phyloP scores from a whole-genome alignment of 2,329 filamentous ascomycete species.

The Botrytis pseudocinerea region DNA sequence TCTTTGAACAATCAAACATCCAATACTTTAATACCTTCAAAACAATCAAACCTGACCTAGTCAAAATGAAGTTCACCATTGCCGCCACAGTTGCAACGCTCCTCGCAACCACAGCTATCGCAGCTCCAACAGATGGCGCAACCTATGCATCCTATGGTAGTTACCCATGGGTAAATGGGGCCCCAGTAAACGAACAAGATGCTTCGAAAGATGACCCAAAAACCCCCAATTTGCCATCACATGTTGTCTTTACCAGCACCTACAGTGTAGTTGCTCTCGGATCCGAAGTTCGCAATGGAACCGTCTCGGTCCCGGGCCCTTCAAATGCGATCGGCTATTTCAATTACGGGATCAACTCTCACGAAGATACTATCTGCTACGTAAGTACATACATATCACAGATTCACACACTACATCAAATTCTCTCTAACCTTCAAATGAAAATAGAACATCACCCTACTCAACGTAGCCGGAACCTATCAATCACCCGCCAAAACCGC shows the following conservation, averaged over 20 bases:
- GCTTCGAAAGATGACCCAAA: conserved; percentile 19
- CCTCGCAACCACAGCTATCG: neutral
- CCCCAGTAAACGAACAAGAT: conserved; percentile 3
- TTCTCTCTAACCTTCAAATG: neutral
- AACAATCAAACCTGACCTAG: neutral
- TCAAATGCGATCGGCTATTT: conserved; percentile 48
- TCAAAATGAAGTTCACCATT: conserved; percentile 23
- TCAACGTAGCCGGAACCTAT: conserved; percentile 49
- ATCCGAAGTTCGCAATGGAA: conserved; percentile 49
- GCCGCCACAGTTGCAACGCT: neutral
- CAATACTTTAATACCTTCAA: neutral
- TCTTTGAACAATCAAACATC: neutral
- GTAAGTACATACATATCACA: conserved; percentile 25
- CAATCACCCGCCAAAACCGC: conserved; percentile 48
- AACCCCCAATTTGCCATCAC: conserved; percentile 16
- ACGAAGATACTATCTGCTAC: conserved; percentile 39
- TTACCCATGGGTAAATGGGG: neutral
- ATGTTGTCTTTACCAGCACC: conserved; percentile 47
- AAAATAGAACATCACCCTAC: conserved; percentile 49
- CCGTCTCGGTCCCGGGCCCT: conserved; percentile 40
- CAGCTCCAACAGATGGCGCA: neutral
- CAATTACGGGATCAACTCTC: conserved; percentile 51
- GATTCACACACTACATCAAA: neutral
- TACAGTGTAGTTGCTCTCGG: conserved; percentile 49
- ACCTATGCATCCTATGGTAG: conserved; percentile 17